phyloP scores from a whole-genome alignment of 257 asterid species.

The Nicotiana undulata region DNA sequence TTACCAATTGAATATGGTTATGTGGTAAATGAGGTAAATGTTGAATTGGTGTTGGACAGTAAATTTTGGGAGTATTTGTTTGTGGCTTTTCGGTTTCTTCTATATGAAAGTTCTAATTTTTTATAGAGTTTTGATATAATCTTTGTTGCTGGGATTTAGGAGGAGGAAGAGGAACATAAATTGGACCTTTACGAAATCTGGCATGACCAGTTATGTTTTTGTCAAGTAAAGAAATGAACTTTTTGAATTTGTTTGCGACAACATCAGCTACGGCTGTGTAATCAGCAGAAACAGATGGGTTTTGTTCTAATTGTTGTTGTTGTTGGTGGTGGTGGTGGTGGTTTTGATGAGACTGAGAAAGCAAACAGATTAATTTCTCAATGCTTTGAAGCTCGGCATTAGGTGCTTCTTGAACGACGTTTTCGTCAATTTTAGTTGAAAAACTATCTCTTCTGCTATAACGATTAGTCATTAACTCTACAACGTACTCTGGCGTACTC shows the following conservation, averaged over 20 bases:
- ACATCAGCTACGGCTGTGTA: constrained; percentile 59
- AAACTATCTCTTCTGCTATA: constrained; percentile 19
- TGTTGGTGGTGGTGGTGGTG: neutral
- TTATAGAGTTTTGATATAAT: neutral
- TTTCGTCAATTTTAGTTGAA: constrained; percentile 47
- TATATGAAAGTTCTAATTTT: constrained; percentile 13
- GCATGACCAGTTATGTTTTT: constrained; percentile 83
- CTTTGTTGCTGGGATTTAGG: neutral
- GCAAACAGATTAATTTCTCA: constrained; percentile 60
- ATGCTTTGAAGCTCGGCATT: constrained; percentile 84
- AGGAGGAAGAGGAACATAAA: constrained; percentile 17
- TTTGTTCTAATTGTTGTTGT: constrained; percentile 2
- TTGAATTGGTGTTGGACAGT: constrained; percentile 60
- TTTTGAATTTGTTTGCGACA: constrained; percentile 68
- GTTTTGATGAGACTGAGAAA: constrained; percentile 43
- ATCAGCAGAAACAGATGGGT: constrained; percentile 21
- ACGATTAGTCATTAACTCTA: constrained; percentile 52
- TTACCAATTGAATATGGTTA: constrained; percentile 41
- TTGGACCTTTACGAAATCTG: constrained; percentile 87
- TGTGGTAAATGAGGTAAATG: constrained; percentile 76
- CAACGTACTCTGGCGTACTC: too few relatives aligned
- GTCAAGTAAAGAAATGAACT: constrained; percentile 68
- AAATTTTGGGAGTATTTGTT: constrained; percentile 26
- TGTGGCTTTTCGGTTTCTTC: constrained; percentile 21
- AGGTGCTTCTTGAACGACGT: constrained; percentile 85